These are phyloP conservation scores for Mycena rebaudengoi DNA, from an alignment of 768 basidiomycete species.

Conservation along the genomic window DNA sequence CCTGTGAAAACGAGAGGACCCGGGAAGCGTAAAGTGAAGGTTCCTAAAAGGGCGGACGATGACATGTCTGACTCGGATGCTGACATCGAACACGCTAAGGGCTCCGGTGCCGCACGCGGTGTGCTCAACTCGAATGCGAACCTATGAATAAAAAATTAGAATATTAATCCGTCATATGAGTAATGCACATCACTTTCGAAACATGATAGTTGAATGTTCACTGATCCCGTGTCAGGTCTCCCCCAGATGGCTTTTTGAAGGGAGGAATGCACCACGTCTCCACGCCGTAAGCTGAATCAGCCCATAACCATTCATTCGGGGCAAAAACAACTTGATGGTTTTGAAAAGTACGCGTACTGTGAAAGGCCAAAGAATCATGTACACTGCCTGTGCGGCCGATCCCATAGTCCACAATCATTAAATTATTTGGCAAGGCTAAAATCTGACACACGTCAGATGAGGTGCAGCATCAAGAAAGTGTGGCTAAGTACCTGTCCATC, in stretches of 20 bases:
- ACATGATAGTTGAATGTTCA: constrained; percentile 33
- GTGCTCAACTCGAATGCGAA: background rate
- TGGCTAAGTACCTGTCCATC: background rate
- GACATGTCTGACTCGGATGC: too few relatives aligned
- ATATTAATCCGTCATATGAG: too few relatives aligned
- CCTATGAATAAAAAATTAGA: background rate
- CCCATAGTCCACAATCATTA: constrained; percentile 31
- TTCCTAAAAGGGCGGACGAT: too few relatives aligned
- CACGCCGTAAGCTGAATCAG: constrained; percentile 41
- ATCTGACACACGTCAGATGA: background rate
- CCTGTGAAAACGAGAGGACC: too few relatives aligned
- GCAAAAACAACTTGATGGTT: constrained; percentile 27
- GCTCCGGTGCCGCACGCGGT: too few relatives aligned
- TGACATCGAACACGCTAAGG: too few relatives aligned
- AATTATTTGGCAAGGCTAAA: constrained; percentile 22
- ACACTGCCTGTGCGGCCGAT: constrained; percentile 35
- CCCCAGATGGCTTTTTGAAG: constrained; percentile 30
- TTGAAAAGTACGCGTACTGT: constrained; percentile 21
- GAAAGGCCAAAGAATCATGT: constrained; percentile 36
- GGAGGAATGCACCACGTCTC: constrained; percentile 35
- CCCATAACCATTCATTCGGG: constrained; percentile 39
- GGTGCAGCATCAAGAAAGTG: background rate
- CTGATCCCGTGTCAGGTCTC: constrained; percentile 23
- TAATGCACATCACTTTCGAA: constrained; percentile 22
- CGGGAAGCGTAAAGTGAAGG: too few relatives aligned